Base-by-base conservation (phyloP, 352 stramenopile genomes). In the Globisporangium barbulae region DNA sequence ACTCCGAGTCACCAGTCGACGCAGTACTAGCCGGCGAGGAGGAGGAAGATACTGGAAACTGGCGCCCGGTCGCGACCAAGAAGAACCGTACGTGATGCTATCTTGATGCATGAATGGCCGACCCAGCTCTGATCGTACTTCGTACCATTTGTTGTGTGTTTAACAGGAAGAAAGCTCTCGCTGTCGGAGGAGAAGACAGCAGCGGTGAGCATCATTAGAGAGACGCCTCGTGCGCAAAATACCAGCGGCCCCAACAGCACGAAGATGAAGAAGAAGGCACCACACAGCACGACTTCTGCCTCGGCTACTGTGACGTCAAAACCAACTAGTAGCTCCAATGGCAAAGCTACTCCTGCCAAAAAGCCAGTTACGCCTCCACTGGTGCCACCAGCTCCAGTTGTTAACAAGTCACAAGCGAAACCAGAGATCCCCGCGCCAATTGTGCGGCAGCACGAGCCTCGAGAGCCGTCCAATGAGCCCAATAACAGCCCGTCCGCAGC, bases 1-100 rank as follows among this genome's bases (percentile, higher is more conserved):
- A 2, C 10, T 31, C 47, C 19, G 21, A 39, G 41, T 5, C 25
- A n/a, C 5, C n/a, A 50, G 44, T 50, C 44, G n/a, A 50, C 25
- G 53, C n/a, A 13, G 3, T 15, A 21, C 17, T 12, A 9, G 5
- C 5, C 2, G 6, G 33, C 10, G 5, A 53, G 3, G 2, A 7
- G 2, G 44, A 33, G 0, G 9, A 9, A 31, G 47, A 31, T 7
- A 10, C 30, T 15, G 45, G 21, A 22, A 65, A 75, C 0, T 78
- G 71, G 71, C 53, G 69, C 22, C 57, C 44, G 2, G 69, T 69
- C 0, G 59, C 65, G 21, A 68, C 68, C 35, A 75, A 71, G 41
- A 78, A 73, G 53, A 61, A 53, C 12, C 70, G 71, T 77, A 59
- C 30, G 69, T 42, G 22, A 19, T 13, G 13, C 4, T 28, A 49